Conservation (phyloP, 768 basidiomycete genomes). For the Naganishia onofrii region DNA sequence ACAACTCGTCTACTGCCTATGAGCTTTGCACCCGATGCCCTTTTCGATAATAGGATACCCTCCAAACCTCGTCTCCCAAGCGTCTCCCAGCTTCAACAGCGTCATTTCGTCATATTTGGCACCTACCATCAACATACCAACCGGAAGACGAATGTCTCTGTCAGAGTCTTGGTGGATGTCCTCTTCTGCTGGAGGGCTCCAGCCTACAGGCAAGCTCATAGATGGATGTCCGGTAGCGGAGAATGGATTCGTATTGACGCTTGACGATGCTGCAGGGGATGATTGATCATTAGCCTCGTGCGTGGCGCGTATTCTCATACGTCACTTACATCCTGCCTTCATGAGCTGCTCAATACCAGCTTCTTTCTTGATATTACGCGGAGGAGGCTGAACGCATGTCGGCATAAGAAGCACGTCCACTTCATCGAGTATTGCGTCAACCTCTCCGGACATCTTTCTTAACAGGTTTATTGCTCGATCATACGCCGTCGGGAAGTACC, state of each 20-base stretch:
- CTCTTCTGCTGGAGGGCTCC: conserved; percentile 52
- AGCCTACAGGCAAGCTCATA: conserved; percentile 56
- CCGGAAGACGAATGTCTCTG: conserved; percentile 48
- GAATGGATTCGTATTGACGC: conserved; percentile 41
- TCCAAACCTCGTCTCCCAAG: conserved; percentile 36
- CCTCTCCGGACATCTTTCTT: conserved; percentile 52
- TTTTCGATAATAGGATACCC: conserved; percentile 19
- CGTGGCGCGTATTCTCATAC: neutral
- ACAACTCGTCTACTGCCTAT: no score
- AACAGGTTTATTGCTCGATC: conserved; percentile 55
- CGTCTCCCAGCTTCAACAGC: conserved; percentile 39
- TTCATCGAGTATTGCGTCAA: conserved; percentile 46
- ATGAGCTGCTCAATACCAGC: conserved; percentile 36
- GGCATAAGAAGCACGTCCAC: conserved; percentile 54
- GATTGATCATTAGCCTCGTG: conserved; percentile 29
- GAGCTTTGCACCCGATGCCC: conserved; percentile 4
- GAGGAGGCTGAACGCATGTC: conserved; percentile 52
- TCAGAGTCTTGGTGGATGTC: conserved; percentile 44
- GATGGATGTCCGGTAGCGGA: conserved; percentile 55
- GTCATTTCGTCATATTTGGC: conserved; percentile 41
- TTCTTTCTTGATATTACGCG: conserved; percentile 41
- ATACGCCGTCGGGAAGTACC: conserved; percentile 47
- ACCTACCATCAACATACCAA: conserved; percentile 57
- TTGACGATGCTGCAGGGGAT: conserved; percentile 36
- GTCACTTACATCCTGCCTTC: conserved; percentile 37